Evolutionary conservation across 1,139 yeast species (phyloP).

Genomic region (Blastobotrys elegans): DNA sequence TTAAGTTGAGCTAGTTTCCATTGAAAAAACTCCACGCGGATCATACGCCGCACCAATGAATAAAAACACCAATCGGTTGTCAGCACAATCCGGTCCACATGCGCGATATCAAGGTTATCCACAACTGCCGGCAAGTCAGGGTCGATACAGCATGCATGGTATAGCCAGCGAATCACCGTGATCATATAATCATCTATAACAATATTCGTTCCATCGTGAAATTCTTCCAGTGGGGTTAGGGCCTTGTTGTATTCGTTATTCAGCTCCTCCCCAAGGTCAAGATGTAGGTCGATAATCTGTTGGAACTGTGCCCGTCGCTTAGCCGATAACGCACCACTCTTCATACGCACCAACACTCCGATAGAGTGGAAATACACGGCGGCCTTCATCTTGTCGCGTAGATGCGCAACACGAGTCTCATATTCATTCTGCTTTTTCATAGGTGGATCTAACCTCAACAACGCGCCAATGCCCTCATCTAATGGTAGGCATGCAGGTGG

Average conservation of each 20-base stretch:
- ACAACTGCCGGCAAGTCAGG: slow-evolving; percentile 1
- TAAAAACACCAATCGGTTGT: slow-evolving; percentile 8
- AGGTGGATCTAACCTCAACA: no score
- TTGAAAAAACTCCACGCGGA: neutral
- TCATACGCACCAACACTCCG: neutral
- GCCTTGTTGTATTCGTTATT: neutral
- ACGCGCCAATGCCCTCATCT: no score
- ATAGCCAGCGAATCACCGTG: slow-evolving; percentile 6
- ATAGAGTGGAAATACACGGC: neutral
- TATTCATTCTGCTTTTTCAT: no score
- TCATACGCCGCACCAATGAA: neutral
- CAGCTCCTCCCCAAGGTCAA: neutral
- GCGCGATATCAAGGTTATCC: neutral
- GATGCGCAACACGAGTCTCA: no score
- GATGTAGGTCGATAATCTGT: neutral
- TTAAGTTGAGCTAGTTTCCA: no score
- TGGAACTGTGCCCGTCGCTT: neutral
- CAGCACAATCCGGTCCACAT: slow-evolving; percentile 6
- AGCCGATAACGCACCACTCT: neutral
- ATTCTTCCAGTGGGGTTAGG: neutral
- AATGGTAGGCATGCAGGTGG: no score
- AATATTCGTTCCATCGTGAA: neutral
- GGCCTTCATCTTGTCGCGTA: neutral
- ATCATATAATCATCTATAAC: neutral
- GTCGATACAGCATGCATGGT: slow-evolving; percentile 5